Evolutionary conservation across 2,329 filamentous ascomycete species (phyloP).

Genomic region (Colletotrichum cereale): DNA sequence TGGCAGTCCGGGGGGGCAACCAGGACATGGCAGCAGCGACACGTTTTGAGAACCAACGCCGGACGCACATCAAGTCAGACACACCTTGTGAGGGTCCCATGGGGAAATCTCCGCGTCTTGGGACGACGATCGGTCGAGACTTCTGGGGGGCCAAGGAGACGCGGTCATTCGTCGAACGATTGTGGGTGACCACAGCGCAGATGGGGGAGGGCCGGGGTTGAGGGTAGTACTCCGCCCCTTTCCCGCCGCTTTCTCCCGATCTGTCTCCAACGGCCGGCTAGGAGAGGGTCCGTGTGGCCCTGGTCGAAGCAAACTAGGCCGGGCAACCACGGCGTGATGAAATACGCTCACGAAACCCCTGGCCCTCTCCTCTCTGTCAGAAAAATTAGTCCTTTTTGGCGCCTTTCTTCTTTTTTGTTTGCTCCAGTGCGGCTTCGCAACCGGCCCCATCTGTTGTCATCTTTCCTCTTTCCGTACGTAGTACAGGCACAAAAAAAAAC

Average conservation of each 20-base stretch:
- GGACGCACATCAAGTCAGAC: background rate
- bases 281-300: background rate
- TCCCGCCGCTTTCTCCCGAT: constrained; percentile 35
- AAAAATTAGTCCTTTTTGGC: background rate
- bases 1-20: background rate
- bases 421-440: background rate
- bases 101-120: constrained; percentile 29
- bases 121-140: constrained; percentile 36
- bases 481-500: background rate
- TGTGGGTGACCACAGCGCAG: constrained; percentile 12
- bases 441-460: background rate
- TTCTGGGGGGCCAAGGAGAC: constrained; percentile 31
- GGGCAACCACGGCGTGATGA: constrained; percentile 30
- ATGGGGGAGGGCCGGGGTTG: constrained; percentile 6
- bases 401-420: background rate
- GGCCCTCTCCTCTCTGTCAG: background rate
- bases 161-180: constrained; percentile 32
- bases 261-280: constrained; percentile 10
- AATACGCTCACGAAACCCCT: constrained; percentile 7
- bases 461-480: background rate
- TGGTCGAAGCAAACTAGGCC: constrained; percentile 18
- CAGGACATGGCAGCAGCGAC: constrained; percentile 15
- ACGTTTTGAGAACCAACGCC: constrained; percentile 29
- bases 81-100: constrained; percentile 27
- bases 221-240: constrained; percentile 15